These are phyloP conservation scores for Mycena crocata DNA, from an alignment of 768 basidiomycete genomes.

Conservation along the genomic window DNA sequence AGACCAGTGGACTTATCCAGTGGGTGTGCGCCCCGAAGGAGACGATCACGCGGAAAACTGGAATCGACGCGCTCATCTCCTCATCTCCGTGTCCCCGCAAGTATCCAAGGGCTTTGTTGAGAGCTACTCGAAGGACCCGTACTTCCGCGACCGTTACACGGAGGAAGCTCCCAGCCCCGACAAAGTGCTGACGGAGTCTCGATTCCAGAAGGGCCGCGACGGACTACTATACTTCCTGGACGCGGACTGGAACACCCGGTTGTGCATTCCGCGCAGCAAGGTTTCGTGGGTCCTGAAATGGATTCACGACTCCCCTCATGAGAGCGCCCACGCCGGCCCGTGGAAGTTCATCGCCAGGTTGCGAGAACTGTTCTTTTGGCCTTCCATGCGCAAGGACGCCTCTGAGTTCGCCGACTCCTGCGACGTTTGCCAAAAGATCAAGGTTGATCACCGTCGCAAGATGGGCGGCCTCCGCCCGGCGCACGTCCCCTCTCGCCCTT, in stretches of 20 bases:
- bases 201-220: constrained; percentile 6
- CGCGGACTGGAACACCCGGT: constrained; percentile 8
- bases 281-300: constrained; percentile 14
- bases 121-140: too few relatives aligned
- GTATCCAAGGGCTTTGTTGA: constrained; percentile 12
- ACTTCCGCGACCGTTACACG: not conserved
- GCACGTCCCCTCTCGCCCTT: not conserved
- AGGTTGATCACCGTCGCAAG: not conserved
- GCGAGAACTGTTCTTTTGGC: constrained; percentile 2
- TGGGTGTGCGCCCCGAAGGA: not conserved
- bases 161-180: not conserved
- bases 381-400: not conserved
- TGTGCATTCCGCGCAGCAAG: constrained; percentile 26
- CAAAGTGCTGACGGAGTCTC: not conserved
- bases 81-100: not conserved
- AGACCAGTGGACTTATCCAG: too few relatives aligned
- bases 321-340: too few relatives aligned
- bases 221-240: constrained; percentile 20
- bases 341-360: not conserved
- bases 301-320: not conserved
- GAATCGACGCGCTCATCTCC: not conserved
- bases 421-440: constrained; percentile 18
- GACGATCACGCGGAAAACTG: not conserved
- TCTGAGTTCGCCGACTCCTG: not conserved
- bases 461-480: constrained; percentile 7